Percentiles rank a stretch among this genome's conserved stretches.
phyloP scores from a whole-genome alignment of 495 filamentous ascomycete genomes.

The Halenospora varia region DNA sequence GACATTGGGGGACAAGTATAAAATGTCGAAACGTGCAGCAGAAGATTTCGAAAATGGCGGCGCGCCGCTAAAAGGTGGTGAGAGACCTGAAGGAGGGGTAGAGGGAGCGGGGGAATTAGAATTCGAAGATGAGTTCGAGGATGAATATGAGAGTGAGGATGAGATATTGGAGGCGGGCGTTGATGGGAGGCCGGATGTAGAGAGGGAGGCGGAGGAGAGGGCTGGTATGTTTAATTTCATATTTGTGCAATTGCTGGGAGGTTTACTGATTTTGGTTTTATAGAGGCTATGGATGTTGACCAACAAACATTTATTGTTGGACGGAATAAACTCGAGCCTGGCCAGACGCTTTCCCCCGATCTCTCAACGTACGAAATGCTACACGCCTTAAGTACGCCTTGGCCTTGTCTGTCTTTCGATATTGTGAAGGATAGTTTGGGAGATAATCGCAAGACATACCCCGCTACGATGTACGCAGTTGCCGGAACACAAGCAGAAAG shows the following conservation, averaged over 20 bases:
- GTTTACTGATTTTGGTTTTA: slow-evolving; percentile 12
- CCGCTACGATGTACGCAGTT: slow-evolving; percentile 89
- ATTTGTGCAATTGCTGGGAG: slow-evolving; percentile 1
- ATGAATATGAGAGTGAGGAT: slow-evolving; percentile 95
- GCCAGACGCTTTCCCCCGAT: slow-evolving; percentile 87
- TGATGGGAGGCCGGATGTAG: slow-evolving; percentile 87
- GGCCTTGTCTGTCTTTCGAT: slow-evolving; percentile 96
- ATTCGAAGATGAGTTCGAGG: slow-evolving; percentile 94
- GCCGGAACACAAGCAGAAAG: slow-evolving; percentile 88
- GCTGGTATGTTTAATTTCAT: slow-evolving; percentile 44
- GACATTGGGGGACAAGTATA: too few species aligned
- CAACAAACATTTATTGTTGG: slow-evolving; percentile 90
- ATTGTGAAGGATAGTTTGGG: slow-evolving; percentile 85
- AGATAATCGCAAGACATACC: slow-evolving; percentile 84
- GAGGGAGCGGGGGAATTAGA: slow-evolving; percentile 83
- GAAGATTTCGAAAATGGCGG: slow-evolving; percentile 50
- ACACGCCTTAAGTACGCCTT: slow-evolving; percentile 83
- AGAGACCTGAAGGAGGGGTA: slow-evolving; percentile 52
- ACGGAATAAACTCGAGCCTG: slow-evolving; percentile 77
- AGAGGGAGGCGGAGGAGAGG: slow-evolving; percentile 80
- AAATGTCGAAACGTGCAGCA: slow-evolving; percentile 72
- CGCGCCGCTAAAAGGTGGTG: slow-evolving; percentile 64
- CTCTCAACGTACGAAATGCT: slow-evolving; percentile 93
- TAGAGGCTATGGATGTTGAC: slow-evolving; percentile 87
- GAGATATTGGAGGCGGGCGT: slow-evolving; percentile 93